Conservation (phyloP, 2,329 filamentous ascomycete species). For the Juglanconis sp. region DNA sequence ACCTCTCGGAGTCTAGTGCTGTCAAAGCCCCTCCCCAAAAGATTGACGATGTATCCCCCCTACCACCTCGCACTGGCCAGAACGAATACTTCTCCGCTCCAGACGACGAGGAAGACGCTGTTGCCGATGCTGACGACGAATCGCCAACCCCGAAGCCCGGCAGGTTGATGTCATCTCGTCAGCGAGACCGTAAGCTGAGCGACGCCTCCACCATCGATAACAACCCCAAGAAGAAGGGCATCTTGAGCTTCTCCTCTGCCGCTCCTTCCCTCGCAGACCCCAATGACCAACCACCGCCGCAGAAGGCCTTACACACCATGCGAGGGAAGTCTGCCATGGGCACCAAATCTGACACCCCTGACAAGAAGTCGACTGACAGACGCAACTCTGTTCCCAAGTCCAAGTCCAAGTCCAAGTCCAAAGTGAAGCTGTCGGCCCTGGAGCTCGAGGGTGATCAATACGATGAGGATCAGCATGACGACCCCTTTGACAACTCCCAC, state of each 20-base stretch:
- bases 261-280: background rate
- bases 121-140: background rate
- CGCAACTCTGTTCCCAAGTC: background rate
- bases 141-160: background rate
- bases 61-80: too few relatives aligned
- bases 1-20: too few relatives aligned
- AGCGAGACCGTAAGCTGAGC: background rate
- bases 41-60: too few relatives aligned
- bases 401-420: background rate
- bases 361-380: too few relatives aligned
- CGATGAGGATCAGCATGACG: too few relatives aligned
- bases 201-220: background rate
- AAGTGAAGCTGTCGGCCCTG: background rate
- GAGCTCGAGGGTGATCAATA: background rate
- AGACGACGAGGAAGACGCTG: background rate
- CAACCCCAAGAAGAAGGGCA: background rate
- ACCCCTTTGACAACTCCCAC: background rate
- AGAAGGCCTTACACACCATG: background rate
- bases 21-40: too few relatives aligned
- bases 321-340: background rate
- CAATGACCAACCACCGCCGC: too few relatives aligned
- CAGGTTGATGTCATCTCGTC: background rate
- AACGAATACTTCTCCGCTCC: background rate
- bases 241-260: background rate
- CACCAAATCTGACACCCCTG: fast-evolving